Conservation (phyloP, 768 basidiomycete genomes). For the Tulasnella sp. region DNA sequence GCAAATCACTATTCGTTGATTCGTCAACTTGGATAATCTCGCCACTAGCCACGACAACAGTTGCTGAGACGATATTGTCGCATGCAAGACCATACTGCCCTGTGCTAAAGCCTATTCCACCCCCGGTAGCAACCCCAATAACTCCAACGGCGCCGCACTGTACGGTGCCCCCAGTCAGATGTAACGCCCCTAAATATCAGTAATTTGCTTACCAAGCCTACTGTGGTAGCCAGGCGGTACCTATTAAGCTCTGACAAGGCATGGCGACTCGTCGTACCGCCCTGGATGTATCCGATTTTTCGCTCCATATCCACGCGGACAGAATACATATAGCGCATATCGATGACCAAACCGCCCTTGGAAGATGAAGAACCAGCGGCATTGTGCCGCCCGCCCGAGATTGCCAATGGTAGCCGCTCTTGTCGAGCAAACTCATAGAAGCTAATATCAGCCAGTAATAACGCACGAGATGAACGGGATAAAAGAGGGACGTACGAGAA, state of each 20-base stretch:
- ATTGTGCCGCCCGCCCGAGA: conserved; percentile 17
- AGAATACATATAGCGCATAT: conserved; percentile 9
- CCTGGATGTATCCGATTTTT: conserved; percentile 12
- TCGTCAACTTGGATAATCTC: conserved; percentile 1
- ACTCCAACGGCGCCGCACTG: background rate
- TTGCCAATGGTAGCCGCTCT: background rate
- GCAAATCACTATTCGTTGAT: conserved; percentile 4
- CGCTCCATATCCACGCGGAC: conserved; percentile 12
- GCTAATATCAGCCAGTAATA: too few species aligned
- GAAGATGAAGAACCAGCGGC: conserved; percentile 11
- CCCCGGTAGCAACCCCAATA: background rate
- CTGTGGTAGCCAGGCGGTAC: background rate
- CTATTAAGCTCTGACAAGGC: conserved; percentile 11
- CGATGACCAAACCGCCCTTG: conserved; percentile 15
- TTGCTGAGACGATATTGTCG: conserved; percentile 15
- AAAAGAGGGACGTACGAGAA: background rate
- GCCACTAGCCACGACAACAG: conserved; percentile 6
- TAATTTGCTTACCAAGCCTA: too few species aligned
- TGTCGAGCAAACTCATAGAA: background rate
- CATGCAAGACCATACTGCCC: conserved; percentile 5
- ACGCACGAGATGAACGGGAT: too few species aligned
- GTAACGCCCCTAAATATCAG: too few species aligned
- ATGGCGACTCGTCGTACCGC: conserved; percentile 3
- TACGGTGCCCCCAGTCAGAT: too few species aligned
- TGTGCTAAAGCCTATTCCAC: background rate